Conservation (phyloP, 352 stramenopile genomes). For the Globisporangium echinulatum region DNA sequence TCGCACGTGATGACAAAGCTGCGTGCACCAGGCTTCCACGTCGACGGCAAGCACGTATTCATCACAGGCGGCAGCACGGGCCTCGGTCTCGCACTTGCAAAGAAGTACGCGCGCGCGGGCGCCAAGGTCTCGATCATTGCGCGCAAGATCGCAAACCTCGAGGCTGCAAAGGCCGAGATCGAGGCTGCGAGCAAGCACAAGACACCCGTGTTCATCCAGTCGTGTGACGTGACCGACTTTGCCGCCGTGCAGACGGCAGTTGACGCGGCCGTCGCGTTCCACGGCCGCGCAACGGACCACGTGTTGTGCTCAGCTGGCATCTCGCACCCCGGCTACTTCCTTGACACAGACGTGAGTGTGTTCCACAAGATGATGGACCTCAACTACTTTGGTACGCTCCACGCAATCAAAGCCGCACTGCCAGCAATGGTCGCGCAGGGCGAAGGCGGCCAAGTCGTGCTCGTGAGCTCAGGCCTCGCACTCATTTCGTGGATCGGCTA, state of each 20-base stretch:
- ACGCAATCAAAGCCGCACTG: conserved; percentile 76
- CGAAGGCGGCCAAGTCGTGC: conserved; percentile 58
- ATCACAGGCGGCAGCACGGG: conserved; percentile 49
- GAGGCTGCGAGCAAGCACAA: conserved; percentile 32
- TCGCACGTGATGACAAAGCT: conserved; percentile 62
- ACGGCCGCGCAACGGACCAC: conserved; percentile 60
- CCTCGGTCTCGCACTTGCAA: conserved; percentile 58
- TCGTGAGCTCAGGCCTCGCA: conserved; percentile 62
- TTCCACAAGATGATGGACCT: conserved; percentile 81
- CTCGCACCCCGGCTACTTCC: conserved; percentile 60
- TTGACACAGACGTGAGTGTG: conserved; percentile 63
- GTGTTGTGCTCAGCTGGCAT: conserved; percentile 65
- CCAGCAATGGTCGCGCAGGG: conserved; percentile 61
- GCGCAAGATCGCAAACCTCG: conserved; percentile 48
- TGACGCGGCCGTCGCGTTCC: conserved; percentile 57
- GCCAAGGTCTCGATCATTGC: conserved; percentile 74
- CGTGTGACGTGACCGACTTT: conserved; percentile 66
- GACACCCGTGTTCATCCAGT: conserved; percentile 54
- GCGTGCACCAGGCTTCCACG: conserved; percentile 54
- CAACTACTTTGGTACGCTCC: conserved; percentile 83
- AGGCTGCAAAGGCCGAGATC: conserved; percentile 58
- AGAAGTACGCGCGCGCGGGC: conserved; percentile 59
- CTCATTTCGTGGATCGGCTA: conserved; percentile 83
- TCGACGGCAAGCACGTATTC: conserved; percentile 79
- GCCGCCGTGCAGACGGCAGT: conserved; percentile 54